A percentile compares a stretch with the other conserved stretches of the same genome.
phyloP scores from a whole-genome alignment of 257 asterid genomes.

The Paulownia fortunei region DNA sequence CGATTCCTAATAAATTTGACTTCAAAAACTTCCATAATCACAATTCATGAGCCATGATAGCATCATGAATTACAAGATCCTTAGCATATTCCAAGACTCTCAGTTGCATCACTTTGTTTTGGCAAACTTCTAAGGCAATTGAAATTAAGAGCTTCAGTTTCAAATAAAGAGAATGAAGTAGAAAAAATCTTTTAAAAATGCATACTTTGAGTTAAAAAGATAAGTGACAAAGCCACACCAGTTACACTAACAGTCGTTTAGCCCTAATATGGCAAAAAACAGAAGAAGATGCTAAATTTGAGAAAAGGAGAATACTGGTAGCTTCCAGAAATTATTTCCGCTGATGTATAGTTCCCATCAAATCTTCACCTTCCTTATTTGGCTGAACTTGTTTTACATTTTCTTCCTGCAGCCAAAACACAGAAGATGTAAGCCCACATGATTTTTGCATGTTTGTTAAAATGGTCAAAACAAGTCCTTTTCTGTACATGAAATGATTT shows the following conservation, averaged over 20 bases:
- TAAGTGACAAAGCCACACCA: conserved; percentile 4
- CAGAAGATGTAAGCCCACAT: not conserved
- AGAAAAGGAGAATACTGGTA: not conserved
- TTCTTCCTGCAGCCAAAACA: conserved; percentile 6
- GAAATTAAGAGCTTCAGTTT: not conserved
- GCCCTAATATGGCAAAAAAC: not conserved
- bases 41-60: not conserved
- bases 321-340: not conserved
- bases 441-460: not conserved
- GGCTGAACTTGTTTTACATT: not conserved
- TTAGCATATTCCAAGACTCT: not conserved
- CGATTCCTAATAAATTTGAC: not conserved
- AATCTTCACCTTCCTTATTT: not conserved
- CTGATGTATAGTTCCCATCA: not conserved
- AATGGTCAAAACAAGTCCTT: not conserved
- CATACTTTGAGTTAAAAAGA: not conserved
- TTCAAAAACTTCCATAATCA: not conserved
- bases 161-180: conserved; percentile 4
- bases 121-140: not conserved
- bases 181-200: not conserved
- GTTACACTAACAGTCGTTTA: not conserved
- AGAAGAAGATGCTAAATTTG: not conserved
- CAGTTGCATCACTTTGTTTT: not conserved
- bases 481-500: not conserved
- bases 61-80: not conserved